phyloP scores from a whole-genome alignment of 495 filamentous ascomycete genomes.

The Poronia punctata region DNA sequence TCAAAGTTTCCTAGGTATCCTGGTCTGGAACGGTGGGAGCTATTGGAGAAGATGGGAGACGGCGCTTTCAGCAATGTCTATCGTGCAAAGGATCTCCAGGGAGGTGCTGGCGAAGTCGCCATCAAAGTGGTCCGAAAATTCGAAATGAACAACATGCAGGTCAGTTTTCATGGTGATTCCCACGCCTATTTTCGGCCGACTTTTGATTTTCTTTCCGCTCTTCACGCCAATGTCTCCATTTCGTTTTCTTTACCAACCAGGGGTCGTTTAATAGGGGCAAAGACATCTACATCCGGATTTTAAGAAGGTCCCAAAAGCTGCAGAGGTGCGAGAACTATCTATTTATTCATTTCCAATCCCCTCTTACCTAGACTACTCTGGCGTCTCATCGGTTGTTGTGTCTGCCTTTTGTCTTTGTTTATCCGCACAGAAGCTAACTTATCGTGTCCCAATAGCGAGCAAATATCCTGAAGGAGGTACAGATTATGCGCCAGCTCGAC shows the following conservation, averaged over 20 bases:
- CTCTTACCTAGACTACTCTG: slow-evolving; percentile 8
- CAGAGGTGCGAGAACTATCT: slow-evolving; percentile 78
- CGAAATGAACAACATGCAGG: slow-evolving; percentile 97
- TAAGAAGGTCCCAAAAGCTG: slow-evolving; percentile 86
- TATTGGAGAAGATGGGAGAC: slow-evolving; percentile 97
- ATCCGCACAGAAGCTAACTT: slow-evolving; percentile 10
- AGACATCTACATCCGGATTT: slow-evolving; percentile 89
- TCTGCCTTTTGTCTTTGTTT: slow-evolving; percentile 5
- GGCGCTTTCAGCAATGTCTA: slow-evolving; percentile 99
- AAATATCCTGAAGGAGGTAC: slow-evolving; percentile 96
- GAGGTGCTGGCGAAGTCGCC: slow-evolving; percentile 71
- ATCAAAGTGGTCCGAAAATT: slow-evolving; percentile 99
- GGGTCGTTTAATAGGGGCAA: slow-evolving; percentile 57
- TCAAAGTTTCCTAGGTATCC: slow-evolving; percentile 87
- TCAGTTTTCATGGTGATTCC: slow-evolving; percentile 46
- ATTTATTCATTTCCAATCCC: slow-evolving; percentile 30
- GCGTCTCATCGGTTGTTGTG: slow-evolving; percentile 14
- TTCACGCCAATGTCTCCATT: slow-evolving; percentile 1
- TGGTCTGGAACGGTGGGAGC: slow-evolving; percentile 80
- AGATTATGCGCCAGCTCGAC: slow-evolving; percentile 95
- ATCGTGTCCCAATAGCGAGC: slow-evolving; percentile 61
- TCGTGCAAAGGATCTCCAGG: slow-evolving; percentile 65
- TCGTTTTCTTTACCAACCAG: slow-evolving; percentile 34
- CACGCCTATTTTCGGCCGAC: slow-evolving; percentile 13
- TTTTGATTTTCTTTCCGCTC: slow-evolving; percentile 14